Conservation (phyloP, 176 grass and related monocot genomes). For the Musa acuminata region DNA sequence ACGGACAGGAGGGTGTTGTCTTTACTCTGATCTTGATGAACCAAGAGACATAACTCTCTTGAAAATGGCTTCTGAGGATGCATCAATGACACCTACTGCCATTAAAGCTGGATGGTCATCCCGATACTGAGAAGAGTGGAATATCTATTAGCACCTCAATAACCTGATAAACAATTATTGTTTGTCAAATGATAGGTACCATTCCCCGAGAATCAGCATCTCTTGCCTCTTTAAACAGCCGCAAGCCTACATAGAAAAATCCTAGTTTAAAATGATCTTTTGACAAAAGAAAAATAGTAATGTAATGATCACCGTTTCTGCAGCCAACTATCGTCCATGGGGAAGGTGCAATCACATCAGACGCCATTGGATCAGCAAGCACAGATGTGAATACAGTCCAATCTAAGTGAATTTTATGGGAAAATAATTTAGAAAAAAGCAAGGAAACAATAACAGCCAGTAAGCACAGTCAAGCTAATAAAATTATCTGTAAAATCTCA, state of each 20-base stretch:
- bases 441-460: neutral
- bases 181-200: neutral
- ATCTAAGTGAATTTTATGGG: neutral
- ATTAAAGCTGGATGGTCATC: conserved; percentile 98
- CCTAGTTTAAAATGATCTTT: neutral
- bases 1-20: neutral
- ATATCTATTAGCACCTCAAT: conserved; percentile 20
- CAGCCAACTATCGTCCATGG: conserved; percentile 20
- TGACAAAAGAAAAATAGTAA: conserved; percentile 19
- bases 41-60: conserved; percentile 87
- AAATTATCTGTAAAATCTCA: neutral
- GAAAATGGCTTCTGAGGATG: conserved; percentile 74
- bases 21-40: conserved; percentile 92
- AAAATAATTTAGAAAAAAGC: neutral
- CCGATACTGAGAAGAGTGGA: conserved; percentile 56
- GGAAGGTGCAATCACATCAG: conserved; percentile 23
- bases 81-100: conserved; percentile 93
- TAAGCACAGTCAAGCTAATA: neutral
- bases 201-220: conserved; percentile 49
- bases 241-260: conserved; percentile 41
- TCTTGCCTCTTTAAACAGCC: conserved; percentile 89
- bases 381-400: conserved; percentile 13
- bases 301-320: conserved; percentile 10
- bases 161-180: neutral
- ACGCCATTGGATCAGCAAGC: conserved; percentile 11